Conservation (phyloP, 148 eudicot genomes). For the Persicaria maculosa region DNA sequence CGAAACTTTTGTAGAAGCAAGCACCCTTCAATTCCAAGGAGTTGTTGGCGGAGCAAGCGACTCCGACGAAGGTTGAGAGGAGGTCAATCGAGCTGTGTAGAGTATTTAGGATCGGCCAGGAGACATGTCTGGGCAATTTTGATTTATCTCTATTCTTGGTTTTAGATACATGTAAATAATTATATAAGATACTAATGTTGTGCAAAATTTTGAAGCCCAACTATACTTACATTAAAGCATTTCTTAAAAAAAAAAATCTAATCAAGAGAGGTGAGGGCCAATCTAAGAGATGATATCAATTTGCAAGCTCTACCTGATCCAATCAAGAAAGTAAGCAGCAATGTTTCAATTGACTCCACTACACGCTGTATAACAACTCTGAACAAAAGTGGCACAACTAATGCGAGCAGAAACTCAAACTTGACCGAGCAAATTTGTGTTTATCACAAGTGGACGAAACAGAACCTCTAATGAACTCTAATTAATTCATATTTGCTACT, state of each 20-base stretch:
- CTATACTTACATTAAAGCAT: neutral
- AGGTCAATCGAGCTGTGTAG: slow-evolving; percentile 27
- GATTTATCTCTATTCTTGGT: neutral
- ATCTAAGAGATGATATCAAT: neutral
- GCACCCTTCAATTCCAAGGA: slow-evolving; percentile 76
- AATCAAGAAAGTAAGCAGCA: slow-evolving; percentile 70
- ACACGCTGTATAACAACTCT: slow-evolving; percentile 74
- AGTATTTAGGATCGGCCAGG: slow-evolving; percentile 51
- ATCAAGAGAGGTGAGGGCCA: neutral
- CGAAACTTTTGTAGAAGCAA: slow-evolving; percentile 74
- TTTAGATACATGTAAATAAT: neutral
- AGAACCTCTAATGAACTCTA: neutral
- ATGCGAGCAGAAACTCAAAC: slow-evolving; percentile 58
- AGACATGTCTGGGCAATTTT: slow-evolving; percentile 40
- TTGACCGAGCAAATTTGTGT: slow-evolving; percentile 73
- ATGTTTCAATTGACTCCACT: slow-evolving; percentile 58
- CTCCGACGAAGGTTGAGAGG: slow-evolving; percentile 78
- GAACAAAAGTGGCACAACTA: slow-evolving; percentile 78
- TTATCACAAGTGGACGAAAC: slow-evolving; percentile 38
- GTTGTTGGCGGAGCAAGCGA: slow-evolving; percentile 31
- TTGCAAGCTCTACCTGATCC: slow-evolving; percentile 53
- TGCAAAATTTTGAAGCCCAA: neutral
- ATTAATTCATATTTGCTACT: too few relatives aligned
- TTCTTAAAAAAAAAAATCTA: neutral
- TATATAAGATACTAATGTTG: neutral